These are phyloP conservation scores for Hortaea werneckii DNA, from an alignment of 2,329 filamentous ascomycete species.

Conservation along the genomic window DNA sequence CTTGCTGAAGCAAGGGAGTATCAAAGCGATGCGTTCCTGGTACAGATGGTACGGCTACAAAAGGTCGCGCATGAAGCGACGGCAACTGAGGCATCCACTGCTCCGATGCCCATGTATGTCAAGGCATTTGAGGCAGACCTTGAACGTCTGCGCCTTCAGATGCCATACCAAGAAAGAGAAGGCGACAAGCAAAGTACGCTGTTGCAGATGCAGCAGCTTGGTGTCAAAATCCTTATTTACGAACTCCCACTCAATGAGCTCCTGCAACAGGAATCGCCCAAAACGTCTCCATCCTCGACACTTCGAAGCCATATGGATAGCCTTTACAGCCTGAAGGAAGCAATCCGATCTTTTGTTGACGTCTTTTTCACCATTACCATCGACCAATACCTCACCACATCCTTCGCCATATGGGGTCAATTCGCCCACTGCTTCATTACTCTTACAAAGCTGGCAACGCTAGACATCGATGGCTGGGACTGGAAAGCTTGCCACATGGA, in stretches of 20 bases:
- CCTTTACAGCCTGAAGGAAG: conserved; percentile 16
- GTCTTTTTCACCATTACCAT: conserved; percentile 18
- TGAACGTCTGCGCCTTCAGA: conserved; percentile 8
- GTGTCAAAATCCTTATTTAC: conserved; percentile 18
- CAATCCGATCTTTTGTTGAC: conserved; percentile 16
- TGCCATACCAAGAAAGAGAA: conserved; percentile 6
- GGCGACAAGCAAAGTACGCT: conserved; percentile 9
- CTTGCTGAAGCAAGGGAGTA: conserved; percentile 16
- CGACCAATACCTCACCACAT: conserved; percentile 14
- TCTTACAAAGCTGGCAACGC: conserved; percentile 17
- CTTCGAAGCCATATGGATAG: conserved; percentile 17
- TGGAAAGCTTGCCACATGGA: conserved; percentile 11
- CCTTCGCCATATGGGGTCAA: conserved; percentile 21
- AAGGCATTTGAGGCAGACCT: conserved; percentile 20
- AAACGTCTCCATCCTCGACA: conserved; percentile 1
- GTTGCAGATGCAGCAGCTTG: conserved; percentile 17
- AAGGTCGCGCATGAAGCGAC: conserved; percentile 17
- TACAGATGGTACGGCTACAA: conserved; percentile 21
- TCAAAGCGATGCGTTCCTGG: conserved; percentile 20
- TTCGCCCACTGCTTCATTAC: conserved; percentile 22
- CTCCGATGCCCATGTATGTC: conserved; percentile 17
- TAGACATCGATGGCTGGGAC: conserved; percentile 24
- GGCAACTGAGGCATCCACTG: conserved; percentile 12
- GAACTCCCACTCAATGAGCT: conserved; percentile 18
- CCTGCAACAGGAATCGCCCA: conserved; percentile 9